Conservation (phyloP, 2,329 filamentous ascomycete genomes). For the Paracorniculantispora psalliotae region DNA sequence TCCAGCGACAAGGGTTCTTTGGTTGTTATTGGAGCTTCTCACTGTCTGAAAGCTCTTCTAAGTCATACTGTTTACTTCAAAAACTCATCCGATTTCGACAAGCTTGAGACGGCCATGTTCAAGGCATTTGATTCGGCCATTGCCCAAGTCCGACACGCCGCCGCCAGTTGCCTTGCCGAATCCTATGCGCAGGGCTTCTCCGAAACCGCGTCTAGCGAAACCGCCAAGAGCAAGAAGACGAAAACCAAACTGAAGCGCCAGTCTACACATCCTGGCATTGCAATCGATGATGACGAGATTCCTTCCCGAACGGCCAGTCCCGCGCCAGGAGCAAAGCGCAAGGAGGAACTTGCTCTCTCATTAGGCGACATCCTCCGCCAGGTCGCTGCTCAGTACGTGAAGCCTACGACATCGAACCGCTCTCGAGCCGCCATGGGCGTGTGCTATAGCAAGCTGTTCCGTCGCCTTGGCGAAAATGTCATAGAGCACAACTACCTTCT, state of each 20-base stretch:
- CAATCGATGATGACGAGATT: conserved; percentile 70
- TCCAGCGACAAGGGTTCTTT: conserved; percentile 76
- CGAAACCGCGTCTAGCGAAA: conserved; percentile 43
- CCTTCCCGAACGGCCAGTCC: conserved; percentile 67
- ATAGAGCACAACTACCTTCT: conserved; percentile 77
- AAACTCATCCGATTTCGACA: conserved; percentile 86
- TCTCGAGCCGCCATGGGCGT: conserved; percentile 77
- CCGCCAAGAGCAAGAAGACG: conserved; percentile 63
- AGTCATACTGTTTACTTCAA: conserved; percentile 76
- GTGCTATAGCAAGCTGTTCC: conserved; percentile 79
- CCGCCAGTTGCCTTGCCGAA: conserved; percentile 78
- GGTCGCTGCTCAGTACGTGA: conserved; percentile 75
- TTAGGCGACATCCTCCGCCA: conserved; percentile 74
- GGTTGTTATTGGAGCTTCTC: conserved; percentile 73
- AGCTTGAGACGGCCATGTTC: conserved; percentile 74
- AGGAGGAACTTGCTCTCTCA: conserved; percentile 66
- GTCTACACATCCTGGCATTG: conserved; percentile 51
- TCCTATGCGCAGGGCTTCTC: conserved; percentile 74
- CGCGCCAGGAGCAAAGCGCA: conserved; percentile 62
- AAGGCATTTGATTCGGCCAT: conserved; percentile 80
- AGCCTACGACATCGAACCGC: conserved; percentile 71
- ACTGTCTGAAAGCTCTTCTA: conserved; percentile 69
- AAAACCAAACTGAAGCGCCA: conserved; percentile 58
- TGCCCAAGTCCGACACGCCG: conserved; percentile 73
- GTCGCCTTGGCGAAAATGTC: conserved; percentile 72